Evolutionary conservation across 1,139 yeast genomes (phyloP).

Genomic region (Kluyveromyces marxianus): DNA sequence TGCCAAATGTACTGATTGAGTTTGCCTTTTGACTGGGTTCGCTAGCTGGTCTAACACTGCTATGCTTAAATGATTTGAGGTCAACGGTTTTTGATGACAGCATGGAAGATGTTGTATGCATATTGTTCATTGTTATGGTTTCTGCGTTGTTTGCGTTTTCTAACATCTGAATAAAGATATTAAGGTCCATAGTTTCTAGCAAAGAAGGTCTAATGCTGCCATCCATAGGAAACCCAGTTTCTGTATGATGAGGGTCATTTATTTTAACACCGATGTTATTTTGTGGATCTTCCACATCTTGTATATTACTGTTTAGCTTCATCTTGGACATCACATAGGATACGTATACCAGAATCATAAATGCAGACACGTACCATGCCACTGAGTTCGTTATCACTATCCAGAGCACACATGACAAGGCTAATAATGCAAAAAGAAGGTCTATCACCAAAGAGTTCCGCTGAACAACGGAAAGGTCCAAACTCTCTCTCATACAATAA

Average conservation of each 20-base stretch:
- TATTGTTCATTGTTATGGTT: slow-evolving; percentile 8
- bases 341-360: slow-evolving; percentile 23
- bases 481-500: slow-evolving; percentile 21
- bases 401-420: slow-evolving; percentile 13
- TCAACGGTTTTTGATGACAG: not conserved
- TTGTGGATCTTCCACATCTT: not conserved
- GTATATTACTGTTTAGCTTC: not conserved
- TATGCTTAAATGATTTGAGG: too few relatives aligned
- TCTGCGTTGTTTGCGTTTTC: slow-evolving; percentile 6
- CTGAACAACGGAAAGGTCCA: slow-evolving; percentile 18
- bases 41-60: slow-evolving; percentile 14
- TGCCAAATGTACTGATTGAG: not conserved
- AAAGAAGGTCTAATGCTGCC: slow-evolving; percentile 24
- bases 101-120: not conserved
- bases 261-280: not conserved
- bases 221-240: slow-evolving; percentile 4
- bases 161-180: slow-evolving; percentile 20
- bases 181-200: slow-evolving; percentile 27
- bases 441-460: slow-evolving; percentile 20
- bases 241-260: not conserved
- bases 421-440: slow-evolving; percentile 20
- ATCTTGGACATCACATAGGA: slow-evolving; percentile 19
- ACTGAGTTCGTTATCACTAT: slow-evolving; percentile 15
- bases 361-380: slow-evolving; percentile 22
- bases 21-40: slow-evolving; percentile 13